Conservation (phyloP, 495 filamentous ascomycete species). For the Xylaria palmicola region DNA sequence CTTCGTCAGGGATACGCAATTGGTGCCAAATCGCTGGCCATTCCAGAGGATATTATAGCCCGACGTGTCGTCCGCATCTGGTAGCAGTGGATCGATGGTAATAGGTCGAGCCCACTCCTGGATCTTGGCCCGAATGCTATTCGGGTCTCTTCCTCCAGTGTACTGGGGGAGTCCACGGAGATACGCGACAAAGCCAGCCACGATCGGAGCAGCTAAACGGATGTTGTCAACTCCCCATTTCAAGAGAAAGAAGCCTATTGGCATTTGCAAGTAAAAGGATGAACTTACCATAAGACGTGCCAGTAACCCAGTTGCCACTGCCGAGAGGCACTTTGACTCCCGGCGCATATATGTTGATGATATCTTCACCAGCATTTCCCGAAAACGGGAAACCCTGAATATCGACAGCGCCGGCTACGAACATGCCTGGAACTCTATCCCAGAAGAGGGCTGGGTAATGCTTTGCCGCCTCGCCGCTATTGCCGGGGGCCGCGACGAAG, state of each 20-base stretch:
- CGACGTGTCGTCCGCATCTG: neutral
- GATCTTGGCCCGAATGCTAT: neutral
- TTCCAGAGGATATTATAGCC: neutral
- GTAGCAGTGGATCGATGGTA: neutral
- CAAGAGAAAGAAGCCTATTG: neutral
- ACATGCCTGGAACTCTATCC: neutral
- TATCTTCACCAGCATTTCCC: neutral
- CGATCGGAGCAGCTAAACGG: slow-evolving; percentile 43
- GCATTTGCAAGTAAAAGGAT: neutral
- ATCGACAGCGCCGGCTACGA: neutral
- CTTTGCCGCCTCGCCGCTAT: neutral
- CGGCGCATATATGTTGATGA: neutral
- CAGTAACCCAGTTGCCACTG: neutral
- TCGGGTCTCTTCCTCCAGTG: neutral
- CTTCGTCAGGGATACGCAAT: neutral
- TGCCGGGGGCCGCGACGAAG: neutral
- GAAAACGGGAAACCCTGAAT: neutral
- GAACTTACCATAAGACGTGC: neutral
- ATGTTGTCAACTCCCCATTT: neutral
- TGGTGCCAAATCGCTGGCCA: neutral
- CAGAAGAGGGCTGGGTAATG: neutral
- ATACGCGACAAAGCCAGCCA: slow-evolving; percentile 54
- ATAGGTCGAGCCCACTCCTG: neutral
- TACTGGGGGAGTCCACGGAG: neutral
- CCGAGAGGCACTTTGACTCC: neutral